phyloP scores from a whole-genome alignment of 2,329 filamentous ascomycete genomes.

The Torrubiella hemipterigena region DNA sequence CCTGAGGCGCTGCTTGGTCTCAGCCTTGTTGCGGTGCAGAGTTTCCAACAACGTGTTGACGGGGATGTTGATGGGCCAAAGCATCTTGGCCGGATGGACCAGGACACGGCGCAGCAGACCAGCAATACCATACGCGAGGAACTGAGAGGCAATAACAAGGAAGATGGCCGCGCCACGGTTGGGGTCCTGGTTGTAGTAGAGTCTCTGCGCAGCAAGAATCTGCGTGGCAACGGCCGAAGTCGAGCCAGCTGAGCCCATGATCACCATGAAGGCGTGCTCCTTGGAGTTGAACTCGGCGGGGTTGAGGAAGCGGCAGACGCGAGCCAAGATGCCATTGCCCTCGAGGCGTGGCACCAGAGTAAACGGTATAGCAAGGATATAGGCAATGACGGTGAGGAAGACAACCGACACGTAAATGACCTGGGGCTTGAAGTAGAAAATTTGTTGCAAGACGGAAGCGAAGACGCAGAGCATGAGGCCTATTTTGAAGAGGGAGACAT shows the following conservation, averaged over 20 bases:
- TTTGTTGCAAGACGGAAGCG: conserved; percentile 2
- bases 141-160: conserved; percentile 32
- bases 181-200: conserved; percentile 30
- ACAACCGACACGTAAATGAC: conserved; percentile 2
- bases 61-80: conserved; percentile 15
- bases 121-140: conserved; percentile 35
- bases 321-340: background rate
- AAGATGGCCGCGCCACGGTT: conserved; percentile 28
- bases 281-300: conserved; percentile 14
- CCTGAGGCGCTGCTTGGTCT: conserved; percentile 24
- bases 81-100: conserved; percentile 34
- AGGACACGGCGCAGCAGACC: conserved; percentile 32
- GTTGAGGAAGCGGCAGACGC: conserved; percentile 17
- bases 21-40: conserved; percentile 14
- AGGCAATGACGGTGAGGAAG: conserved; percentile 5
- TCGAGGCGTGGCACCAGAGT: conserved; percentile 1
- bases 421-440: conserved; percentile 7
- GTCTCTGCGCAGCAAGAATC: conserved; percentile 29
- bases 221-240: conserved; percentile 18
- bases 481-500: background rate
- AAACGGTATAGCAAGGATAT: conserved; percentile 4
- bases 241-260: conserved; percentile 31
- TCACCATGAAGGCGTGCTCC: conserved; percentile 20
- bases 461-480: conserved; percentile 4
- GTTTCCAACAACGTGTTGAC: conserved; percentile 17